phyloP scores from a whole-genome alignment of 2,329 filamentous ascomycete genomes.

The Exutisphaerella laricina region DNA sequence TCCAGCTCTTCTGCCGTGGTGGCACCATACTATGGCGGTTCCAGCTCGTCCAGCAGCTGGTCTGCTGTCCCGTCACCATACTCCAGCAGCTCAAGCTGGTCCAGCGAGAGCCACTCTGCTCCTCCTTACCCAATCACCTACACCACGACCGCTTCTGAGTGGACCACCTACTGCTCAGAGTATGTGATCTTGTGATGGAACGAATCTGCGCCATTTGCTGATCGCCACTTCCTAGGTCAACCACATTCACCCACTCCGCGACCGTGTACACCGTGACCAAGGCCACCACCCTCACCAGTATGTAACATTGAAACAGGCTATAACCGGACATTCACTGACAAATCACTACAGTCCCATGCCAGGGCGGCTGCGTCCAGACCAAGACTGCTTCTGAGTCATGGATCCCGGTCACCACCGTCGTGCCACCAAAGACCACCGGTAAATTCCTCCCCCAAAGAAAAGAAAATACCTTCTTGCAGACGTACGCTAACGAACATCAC shows the following conservation, averaged over 20 bases:
- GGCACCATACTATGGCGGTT: neutral
- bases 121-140: neutral
- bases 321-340: neutral
- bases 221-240: neutral
- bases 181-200: too few species aligned
- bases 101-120: neutral
- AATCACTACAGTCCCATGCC: neutral
- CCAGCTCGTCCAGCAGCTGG: neutral
- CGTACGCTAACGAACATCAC: too few species aligned
- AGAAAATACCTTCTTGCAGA: too few species aligned
- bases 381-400: too few species aligned
- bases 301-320: neutral
- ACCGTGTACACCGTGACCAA: neutral
- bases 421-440: too few species aligned
- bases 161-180: slow-evolving; percentile 1
- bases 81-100: too few species aligned
- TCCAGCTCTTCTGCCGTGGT: neutral
- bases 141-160: neutral
- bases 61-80: neutral
- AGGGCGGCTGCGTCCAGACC: slow-evolving; percentile 1
- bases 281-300: neutral
- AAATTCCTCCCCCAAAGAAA: too few species aligned
- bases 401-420: too few species aligned
- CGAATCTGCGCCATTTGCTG: neutral
- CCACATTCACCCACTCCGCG: neutral